Evolutionary conservation across 345 rosid species (phyloP), one percentile per base, ranked within the genome.

Genomic region (Acer saccharum): DNA sequence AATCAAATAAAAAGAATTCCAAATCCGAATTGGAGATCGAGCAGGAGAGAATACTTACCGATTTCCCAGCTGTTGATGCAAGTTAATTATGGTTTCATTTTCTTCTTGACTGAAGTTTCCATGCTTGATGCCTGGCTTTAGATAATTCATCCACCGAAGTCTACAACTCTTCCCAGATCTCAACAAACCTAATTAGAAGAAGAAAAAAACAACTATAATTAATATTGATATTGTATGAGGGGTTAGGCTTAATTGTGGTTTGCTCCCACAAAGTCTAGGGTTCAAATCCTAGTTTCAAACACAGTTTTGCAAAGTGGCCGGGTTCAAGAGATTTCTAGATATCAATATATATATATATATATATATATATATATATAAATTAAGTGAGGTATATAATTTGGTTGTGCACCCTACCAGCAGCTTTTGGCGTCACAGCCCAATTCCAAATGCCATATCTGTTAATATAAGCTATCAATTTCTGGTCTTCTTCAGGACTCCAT

Each of bases 111-210:
- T 87, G 85, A 90, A 83, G 35, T 85, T 89, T 64, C 94, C 94
- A 70, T 76, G 91, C 73, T 84, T 90, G 52, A 90, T 61, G 39
- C 80, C 82, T 17, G 92, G 94, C 71, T 70, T 84, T 55, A 90
- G 77, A 75, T 90, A 89, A 71, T 90, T 90, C 75, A 87, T 65
- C 94, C 94, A 90, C 58, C 92, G 83, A 65, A 90, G 90, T 72
- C 92, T 87, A 81, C 92, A 90, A 83, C 94, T 90, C 82, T 90
- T 90, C 41, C 92, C 91, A 17, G 84, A 81, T 74, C 94, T 78
- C 63, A 58, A 20, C 25, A 58, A 58, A 18, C 50, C 50, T 46
- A 46, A 46, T 43, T 9, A 8, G 46, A 43, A 8, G 10, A 43
- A 43, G 7, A 25, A 25, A 25, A 35, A 4, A 35, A 35, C 6